Percentiles rank a stretch among this genome's conserved stretches.
These are phyloP conservation scores for Termitomyces sp. DNA, from an alignment of 768 basidiomycete genomes.

Conservation along the genomic window DNA sequence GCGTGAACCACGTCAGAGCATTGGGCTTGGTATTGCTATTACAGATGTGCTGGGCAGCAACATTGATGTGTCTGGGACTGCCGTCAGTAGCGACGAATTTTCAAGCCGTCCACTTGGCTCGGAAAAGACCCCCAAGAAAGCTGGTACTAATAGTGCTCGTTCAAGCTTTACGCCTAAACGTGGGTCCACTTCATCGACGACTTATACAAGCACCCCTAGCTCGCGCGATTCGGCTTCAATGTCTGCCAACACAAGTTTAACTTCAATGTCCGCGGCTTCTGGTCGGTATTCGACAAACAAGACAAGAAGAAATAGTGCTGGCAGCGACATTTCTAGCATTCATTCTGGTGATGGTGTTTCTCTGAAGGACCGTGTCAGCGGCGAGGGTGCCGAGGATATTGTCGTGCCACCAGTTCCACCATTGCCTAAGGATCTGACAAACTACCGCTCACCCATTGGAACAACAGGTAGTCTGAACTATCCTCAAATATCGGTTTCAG, in stretches of 20 bases:
- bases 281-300: conserved; percentile 68
- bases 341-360: conserved; percentile 62
- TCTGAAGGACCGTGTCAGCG: conserved; percentile 63
- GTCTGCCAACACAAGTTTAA: conserved; percentile 71
- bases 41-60: conserved; percentile 30
- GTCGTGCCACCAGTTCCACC: conserved; percentile 92
- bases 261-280: conserved; percentile 68
- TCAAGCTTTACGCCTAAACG: conserved; percentile 82
- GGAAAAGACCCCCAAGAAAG: conserved; percentile 70
- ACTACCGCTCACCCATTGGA: conserved; percentile 63
- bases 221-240: conserved; percentile 85
- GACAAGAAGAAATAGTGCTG: conserved; percentile 72
- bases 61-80: conserved; percentile 34
- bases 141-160: conserved; percentile 47
- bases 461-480: conserved; percentile 50
- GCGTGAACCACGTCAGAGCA: conserved; percentile 34
- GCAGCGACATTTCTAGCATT: conserved; percentile 78
- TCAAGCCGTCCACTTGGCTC: conserved; percentile 31
- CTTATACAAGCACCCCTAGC: conserved; percentile 73
- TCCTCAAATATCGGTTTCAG: conserved; percentile 31
- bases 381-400: conserved; percentile 54
- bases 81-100: conserved; percentile 57
- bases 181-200: conserved; percentile 86
- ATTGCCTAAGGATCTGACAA: conserved; percentile 84
- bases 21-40: conserved; percentile 27